phyloP scores from a whole-genome alignment of 148 eudicot genomes.

The Fagopyrum esculentum region DNA sequence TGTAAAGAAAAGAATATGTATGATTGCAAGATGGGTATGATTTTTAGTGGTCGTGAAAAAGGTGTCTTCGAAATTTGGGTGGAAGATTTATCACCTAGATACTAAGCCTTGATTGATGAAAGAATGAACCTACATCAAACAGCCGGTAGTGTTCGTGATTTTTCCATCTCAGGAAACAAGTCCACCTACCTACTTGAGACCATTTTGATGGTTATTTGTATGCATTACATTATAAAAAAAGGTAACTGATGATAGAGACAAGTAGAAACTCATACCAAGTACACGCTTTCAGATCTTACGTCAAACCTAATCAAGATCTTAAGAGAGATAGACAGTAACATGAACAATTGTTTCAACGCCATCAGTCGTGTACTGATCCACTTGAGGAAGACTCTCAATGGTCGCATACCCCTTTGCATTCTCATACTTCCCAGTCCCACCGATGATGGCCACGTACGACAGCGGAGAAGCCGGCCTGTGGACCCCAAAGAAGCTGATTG shows the following conservation, averaged over 20 bases:
- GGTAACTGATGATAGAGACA: background rate
- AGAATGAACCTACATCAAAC: too few species aligned
- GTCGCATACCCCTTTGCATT: conserved; percentile 64
- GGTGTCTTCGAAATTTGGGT: too few species aligned
- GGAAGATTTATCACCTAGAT: too few species aligned
- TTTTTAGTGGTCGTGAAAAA: too few species aligned
- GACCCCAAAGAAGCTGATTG: conserved; percentile 81
- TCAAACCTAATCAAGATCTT: background rate
- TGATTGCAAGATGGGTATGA: too few species aligned
- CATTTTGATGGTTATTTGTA: too few species aligned
- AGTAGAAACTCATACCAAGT: background rate
- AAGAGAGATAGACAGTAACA: conserved; percentile 46
- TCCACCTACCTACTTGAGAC: too few species aligned
- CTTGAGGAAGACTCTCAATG: conserved; percentile 69
- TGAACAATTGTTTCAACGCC: conserved; percentile 86
- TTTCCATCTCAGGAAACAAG: too few species aligned
- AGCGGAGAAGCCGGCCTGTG: conserved; percentile 71
- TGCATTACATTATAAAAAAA: background rate
- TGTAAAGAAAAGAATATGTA: too few species aligned
- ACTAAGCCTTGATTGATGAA: too few species aligned
- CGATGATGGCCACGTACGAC: conserved; percentile 64
- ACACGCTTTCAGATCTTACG: background rate
- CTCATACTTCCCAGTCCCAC: conserved; percentile 52
- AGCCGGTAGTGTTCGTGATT: too few species aligned
- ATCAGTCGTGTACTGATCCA: conserved; percentile 84